Conservation (phyloP, 768 basidiomycete species). For the Trametes gibbosa region DNA sequence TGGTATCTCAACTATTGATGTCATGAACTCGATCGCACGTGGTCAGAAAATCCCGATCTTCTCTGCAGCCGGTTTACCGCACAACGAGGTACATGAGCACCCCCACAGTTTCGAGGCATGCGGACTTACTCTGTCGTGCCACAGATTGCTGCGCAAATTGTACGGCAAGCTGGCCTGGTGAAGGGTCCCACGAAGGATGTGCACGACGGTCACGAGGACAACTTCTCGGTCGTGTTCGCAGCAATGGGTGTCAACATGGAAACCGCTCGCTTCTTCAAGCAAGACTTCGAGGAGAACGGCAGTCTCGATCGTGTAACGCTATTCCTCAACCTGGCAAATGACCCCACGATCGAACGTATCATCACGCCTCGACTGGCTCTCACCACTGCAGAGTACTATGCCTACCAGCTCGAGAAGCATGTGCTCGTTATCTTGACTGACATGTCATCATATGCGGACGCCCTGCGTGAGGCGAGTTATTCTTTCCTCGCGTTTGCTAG, state of each 20-base stretch:
- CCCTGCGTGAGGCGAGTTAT: slow-evolving; percentile 79
- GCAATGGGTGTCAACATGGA: slow-evolving; percentile 99
- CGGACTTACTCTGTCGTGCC: slow-evolving; percentile 1
- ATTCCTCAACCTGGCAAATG: slow-evolving; percentile 98
- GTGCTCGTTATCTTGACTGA: slow-evolving; percentile 98
- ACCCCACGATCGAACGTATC: slow-evolving; percentile 99
- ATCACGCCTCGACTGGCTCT: slow-evolving; percentile 97
- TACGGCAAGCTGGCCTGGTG: slow-evolving; percentile 97
- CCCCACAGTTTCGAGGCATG: slow-evolving; percentile 1
- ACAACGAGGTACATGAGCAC: slow-evolving; percentile 78
- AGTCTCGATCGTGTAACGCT: slow-evolving; percentile 95
- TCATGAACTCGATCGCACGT: slow-evolving; percentile 98
- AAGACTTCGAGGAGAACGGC: slow-evolving; percentile 99
- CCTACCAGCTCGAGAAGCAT: slow-evolving; percentile 99
- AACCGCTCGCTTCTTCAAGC: slow-evolving; percentile 99
- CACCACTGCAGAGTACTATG: slow-evolving; percentile 99
- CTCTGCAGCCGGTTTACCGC: slow-evolving; percentile 96
- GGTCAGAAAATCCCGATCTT: slow-evolving; percentile 99
- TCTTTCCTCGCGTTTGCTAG: slow-evolving; percentile 16
- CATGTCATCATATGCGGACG: slow-evolving; percentile 98
- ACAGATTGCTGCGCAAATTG: slow-evolving; percentile 99
- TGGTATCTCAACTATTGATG: slow-evolving; percentile 97
- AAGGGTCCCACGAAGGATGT: slow-evolving; percentile 96
- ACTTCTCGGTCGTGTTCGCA: slow-evolving; percentile 99
- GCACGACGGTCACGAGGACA: slow-evolving; percentile 98